Evolutionary conservation across 768 basidiomycete genomes (phyloP), one percentile per base, ranked within the genome.

Genomic region (Suillus hirtellus): DNA sequence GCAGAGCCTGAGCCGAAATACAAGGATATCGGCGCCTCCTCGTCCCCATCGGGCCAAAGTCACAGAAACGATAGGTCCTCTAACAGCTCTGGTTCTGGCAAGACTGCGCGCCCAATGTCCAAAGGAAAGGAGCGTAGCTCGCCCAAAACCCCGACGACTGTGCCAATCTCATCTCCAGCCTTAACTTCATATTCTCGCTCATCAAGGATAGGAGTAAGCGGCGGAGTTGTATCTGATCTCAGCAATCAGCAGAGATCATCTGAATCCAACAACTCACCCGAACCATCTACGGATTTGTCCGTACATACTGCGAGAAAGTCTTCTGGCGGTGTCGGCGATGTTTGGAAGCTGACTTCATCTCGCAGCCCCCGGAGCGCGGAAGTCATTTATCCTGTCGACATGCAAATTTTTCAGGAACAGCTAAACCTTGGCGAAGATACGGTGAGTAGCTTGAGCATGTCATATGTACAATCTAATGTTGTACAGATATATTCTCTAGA

Each of bases 301-400:
- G 54, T 63, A n/a, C 60, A 60, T 17, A 40, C 46, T 2, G 46
- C 68, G 40, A 67, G 46, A 54, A 34, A 15, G 12, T 61, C 62
- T 8, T 55, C 62, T 4, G 64, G 61, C 17, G 60, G 68, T 8
- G 67, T 71, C 14, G 70, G 11, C 19, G 67, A 65, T 53, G 19
- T 58, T 19, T 82, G 81, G 81, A 70, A 69, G 9, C 74, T 86
- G 54, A 77, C 85, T 56, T 82, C 73, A 50, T 69, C 61, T 15
- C 77, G 73, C 38, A 72, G 78, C 40, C 83, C 83, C 3, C 69
- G 64, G 59, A 74, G 74, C 27, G 73, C 74, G 12, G 68, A 69
- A 42, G 61, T 76, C 4, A 61, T 69, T 24, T 75, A 73, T 38
- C 79, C 78, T 0, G 70, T 79, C 14, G 60, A 72, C 24, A 76